Base-by-base conservation (phyloP, 2,329 filamentous ascomycete species). In the Phaeoacremonium minimum region DNA sequence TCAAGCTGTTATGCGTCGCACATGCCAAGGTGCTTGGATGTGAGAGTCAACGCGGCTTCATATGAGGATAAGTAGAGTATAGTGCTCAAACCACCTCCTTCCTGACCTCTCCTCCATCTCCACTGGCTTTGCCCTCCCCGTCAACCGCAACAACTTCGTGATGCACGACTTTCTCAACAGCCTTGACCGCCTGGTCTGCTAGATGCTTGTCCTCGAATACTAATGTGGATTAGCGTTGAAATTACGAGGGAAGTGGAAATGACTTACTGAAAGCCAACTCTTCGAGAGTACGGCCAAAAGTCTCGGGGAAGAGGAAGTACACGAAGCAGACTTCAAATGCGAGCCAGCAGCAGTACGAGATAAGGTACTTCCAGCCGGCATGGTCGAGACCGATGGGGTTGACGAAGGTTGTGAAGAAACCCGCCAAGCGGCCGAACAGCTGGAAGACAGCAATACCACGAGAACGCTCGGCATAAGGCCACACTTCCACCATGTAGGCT, bases 401-500 rank as follows among this genome's bases (percentile, higher is more conserved):
- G 43, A 58, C 52, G 28, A 52, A 49, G 18, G 52, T 55, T 5
- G 48, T 49, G 13, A 57, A 56, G 40, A 57, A 57, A 41, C 50
- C 45, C 2, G 48, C 48, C 11, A 46, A 43, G 33, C 53, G 52
- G 42, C 52, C 51, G 36, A 52, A 56, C 42, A 57, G 50, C 44
- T 56, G 51, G 43, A 57, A 56, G 36, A 55, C 50, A 43, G 55
- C 39, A 32, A 59, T 54, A n/a, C 56, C 56, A 7, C 52, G 47
- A 11, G 52, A 47, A 7, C 56, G 50, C 40, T 56, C 49, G 6
- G 49, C 46, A 31, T 50, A 59, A 2, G 44, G 56, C 41, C 50
- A 61, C 32, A 57, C 45, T 38, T 58, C 54, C 20, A 58, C 50
- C 6, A 57, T 51, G 38, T 57, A 59, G 2, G 55, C 51, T 53